These are phyloP conservation scores for Sugiyamaella floridensis DNA, from an alignment of 805 yeast genomes.

Conservation along the genomic window DNA sequence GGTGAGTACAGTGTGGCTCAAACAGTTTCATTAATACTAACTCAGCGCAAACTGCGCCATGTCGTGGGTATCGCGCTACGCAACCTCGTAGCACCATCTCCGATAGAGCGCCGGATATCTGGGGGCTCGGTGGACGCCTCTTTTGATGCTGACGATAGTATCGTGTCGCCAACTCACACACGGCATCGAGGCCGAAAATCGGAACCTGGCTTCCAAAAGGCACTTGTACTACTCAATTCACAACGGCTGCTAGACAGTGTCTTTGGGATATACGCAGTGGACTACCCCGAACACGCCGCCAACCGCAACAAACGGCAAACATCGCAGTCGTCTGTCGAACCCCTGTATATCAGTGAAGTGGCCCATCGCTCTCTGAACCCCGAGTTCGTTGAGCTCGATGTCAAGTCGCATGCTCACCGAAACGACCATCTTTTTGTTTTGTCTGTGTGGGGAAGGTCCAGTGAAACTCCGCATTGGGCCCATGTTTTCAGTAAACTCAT, in stretches of 20 bases:
- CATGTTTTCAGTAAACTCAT: conserved; percentile 6
- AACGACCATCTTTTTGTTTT: conserved; percentile 7
- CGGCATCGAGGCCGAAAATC: conserved; percentile 2
- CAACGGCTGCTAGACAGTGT: conserved; percentile 15
- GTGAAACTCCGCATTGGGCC: conserved; percentile 4
- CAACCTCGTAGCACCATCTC: conserved; percentile 5
- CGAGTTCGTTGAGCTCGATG: conserved; percentile 18
- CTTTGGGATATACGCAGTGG: conserved; percentile 11
- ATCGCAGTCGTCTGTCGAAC: background rate
- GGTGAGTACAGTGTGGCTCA: background rate
- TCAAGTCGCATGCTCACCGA: conserved; percentile 9
- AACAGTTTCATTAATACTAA: background rate
- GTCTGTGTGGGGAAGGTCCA: conserved; percentile 14
- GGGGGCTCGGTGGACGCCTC: conserved; percentile 5
- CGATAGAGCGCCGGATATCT: conserved; percentile 4
- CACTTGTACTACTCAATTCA: conserved; percentile 28
- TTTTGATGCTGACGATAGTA: conserved; percentile 5
- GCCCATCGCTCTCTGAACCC: conserved; percentile 19
- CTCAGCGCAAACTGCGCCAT: conserved; percentile 16
- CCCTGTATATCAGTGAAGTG: conserved; percentile 20
- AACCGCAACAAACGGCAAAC: background rate
- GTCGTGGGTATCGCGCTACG: conserved; percentile 17
- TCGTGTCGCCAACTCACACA: conserved; percentile 4
- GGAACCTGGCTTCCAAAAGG: conserved; percentile 19
- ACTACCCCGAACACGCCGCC: background rate